Conservation (phyloP, 208 protist species). For the Trypanosoma theileri region DNA sequence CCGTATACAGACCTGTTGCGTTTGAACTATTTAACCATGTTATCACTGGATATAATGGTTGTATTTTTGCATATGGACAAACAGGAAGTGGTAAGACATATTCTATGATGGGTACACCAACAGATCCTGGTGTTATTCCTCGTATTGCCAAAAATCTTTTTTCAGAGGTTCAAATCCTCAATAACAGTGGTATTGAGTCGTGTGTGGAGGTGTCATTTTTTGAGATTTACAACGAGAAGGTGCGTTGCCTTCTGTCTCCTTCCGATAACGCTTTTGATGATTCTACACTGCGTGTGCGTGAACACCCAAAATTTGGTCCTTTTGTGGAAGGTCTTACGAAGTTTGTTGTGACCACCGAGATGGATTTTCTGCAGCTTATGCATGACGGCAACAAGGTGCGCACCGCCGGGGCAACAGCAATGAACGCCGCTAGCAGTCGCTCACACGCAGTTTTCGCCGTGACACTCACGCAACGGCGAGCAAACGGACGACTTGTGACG, state of each 20-base stretch:
- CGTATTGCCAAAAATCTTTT: slow-evolving; percentile 70
- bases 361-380: slow-evolving; percentile 78
- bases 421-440: slow-evolving; percentile 89
- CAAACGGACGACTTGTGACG: slow-evolving; percentile 10
- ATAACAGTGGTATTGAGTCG: slow-evolving; percentile 60
- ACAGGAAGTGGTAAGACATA: slow-evolving; percentile 89
- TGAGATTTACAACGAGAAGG: slow-evolving; percentile 92
- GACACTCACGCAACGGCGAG: slow-evolving; percentile 62
- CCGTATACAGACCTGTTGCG: slow-evolving; percentile 62
- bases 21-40: slow-evolving; percentile 57
- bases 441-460: slow-evolving; percentile 92
- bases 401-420: slow-evolving; percentile 86
- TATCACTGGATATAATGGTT: slow-evolving; percentile 83
- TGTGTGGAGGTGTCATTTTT: slow-evolving; percentile 82
- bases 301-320: slow-evolving; percentile 77
- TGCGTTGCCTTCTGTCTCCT: slow-evolving; percentile 70
- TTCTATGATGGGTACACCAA: slow-evolving; percentile 65
- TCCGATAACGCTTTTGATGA: slow-evolving; percentile 57
- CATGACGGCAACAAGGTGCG: slow-evolving; percentile 84
- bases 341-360: slow-evolving; percentile 59
- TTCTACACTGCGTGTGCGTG: slow-evolving; percentile 65
- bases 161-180: slow-evolving; percentile 32
- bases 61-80: slow-evolving; percentile 90
- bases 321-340: slow-evolving; percentile 81
- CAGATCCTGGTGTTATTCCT: slow-evolving; percentile 59